A percentile compares a stretch with the other conserved stretches of the same genome.
Evolutionary conservation across 768 basidiomycete genomes (phyloP).

Genomic region (Suillus sp.): DNA sequence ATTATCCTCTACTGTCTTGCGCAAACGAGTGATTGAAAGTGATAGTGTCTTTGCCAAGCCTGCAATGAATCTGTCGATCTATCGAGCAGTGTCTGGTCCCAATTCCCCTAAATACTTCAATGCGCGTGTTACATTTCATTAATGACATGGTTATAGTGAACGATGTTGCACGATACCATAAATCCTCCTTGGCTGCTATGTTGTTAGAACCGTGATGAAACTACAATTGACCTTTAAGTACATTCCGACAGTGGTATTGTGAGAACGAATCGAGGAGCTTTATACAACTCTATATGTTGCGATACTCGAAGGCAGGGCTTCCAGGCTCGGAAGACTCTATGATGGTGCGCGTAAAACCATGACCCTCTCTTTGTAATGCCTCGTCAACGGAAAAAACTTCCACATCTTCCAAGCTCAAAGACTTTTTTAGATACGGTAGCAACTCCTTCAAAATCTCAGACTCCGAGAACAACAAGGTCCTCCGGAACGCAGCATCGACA

Average conservation of each 20-base stretch:
- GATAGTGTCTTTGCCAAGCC: not conserved
- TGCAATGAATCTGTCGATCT: not conserved
- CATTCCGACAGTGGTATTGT: not conserved
- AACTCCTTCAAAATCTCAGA: conserved; percentile 67
- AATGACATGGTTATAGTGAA: too few relatives aligned
- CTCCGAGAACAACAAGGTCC: conserved; percentile 84
- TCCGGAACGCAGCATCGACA: conserved; percentile 75
- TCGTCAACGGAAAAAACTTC: conserved; percentile 73
- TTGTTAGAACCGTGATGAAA: not conserved
- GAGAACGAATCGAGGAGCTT: not conserved
- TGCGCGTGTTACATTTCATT: too few relatives aligned
- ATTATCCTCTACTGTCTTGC: not conserved
- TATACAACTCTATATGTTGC: conserved; percentile 62
- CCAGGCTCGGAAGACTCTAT: conserved; percentile 90
- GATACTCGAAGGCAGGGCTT: conserved; percentile 83
- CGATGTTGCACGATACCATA: too few relatives aligned
- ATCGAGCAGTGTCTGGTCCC: too few relatives aligned
- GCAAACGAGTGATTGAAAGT: too few relatives aligned
- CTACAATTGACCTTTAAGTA: not conserved
- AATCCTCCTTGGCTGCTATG: not conserved
- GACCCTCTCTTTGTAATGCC: conserved; percentile 52
- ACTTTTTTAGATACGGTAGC: conserved; percentile 78
- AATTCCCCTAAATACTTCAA: too few relatives aligned
- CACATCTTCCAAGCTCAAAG: conserved; percentile 68
- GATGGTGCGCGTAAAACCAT: conserved; percentile 65